phyloP scores from a whole-genome alignment of 2,329 filamentous ascomycete species.

The Trichoderma simmonsii region DNA sequence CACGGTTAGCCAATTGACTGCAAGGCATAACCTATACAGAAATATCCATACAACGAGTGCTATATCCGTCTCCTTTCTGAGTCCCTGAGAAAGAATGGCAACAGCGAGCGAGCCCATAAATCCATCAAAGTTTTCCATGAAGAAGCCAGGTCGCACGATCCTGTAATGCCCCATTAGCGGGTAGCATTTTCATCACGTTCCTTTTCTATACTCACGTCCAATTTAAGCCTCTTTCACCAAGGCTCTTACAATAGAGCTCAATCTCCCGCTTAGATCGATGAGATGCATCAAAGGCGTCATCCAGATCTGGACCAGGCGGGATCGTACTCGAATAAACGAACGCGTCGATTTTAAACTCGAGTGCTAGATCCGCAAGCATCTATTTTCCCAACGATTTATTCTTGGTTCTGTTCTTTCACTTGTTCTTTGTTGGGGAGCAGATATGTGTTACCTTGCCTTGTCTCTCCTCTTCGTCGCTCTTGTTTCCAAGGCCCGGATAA shows the following conservation, averaged over 20 bases:
- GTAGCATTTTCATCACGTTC: not conserved
- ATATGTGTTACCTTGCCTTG: constrained; percentile 6
- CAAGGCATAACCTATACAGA: rapidly evolving
- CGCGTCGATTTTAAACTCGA: not conserved
- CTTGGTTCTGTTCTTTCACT: not conserved
- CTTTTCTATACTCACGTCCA: not conserved
- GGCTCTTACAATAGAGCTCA: not conserved
- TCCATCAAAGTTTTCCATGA: constrained; percentile 18
- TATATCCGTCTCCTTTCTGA: constrained; percentile 3
- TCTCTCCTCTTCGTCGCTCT: constrained; percentile 2
- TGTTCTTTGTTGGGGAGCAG: not conserved
- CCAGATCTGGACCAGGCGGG: not conserved
- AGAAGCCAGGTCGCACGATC: constrained; percentile 10
- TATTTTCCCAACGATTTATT: not conserved
- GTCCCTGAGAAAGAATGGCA: not conserved
- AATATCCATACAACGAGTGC: not conserved
- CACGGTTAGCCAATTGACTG: not conserved
- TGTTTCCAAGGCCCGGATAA: constrained; percentile 15
- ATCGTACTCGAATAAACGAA: constrained; percentile 15
- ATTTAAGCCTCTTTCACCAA: constrained; percentile 8
- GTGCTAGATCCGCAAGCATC: constrained; percentile 5
- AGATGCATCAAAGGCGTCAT: not conserved
- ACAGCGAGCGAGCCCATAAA: constrained; percentile 8
- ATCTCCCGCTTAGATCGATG: constrained; percentile 3
- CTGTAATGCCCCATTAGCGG: not conserved